Evolutionary conservation across 495 filamentous ascomycete genomes (phyloP).

Genomic region (Tuber aestivum): DNA sequence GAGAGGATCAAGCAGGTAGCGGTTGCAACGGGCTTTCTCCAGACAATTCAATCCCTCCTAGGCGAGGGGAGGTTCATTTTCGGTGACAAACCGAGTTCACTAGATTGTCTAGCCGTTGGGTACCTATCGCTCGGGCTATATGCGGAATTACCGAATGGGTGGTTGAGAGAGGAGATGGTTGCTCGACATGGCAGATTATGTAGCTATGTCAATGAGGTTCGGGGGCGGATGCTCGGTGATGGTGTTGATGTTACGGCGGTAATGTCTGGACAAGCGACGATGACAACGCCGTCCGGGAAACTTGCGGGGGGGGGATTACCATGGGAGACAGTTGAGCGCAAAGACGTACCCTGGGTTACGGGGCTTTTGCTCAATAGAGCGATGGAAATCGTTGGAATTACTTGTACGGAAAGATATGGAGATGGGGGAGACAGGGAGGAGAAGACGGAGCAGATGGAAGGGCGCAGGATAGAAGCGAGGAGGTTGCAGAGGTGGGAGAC

Average conservation of each 20-base stretch:
- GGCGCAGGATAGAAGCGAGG: conserved; percentile 11
- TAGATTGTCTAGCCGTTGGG: conserved; percentile 73
- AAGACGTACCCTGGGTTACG: conserved; percentile 33
- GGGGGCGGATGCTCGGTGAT: conserved; percentile 11
- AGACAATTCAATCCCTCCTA: conserved; percentile 60
- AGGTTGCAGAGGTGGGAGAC: conserved; percentile 6
- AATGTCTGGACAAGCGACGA: conserved; percentile 11
- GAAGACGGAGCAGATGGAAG: conserved; percentile 16
- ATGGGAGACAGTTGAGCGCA: conserved; percentile 27
- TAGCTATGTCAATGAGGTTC: conserved; percentile 14
- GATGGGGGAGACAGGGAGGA: conserved; percentile 6
- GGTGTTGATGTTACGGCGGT: conserved; percentile 14
- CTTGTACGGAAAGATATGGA: neutral
- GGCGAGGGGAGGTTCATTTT: conserved; percentile 51
- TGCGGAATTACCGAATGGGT: conserved; percentile 63
- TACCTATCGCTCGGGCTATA: conserved; percentile 70
- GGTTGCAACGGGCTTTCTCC: conserved; percentile 61
- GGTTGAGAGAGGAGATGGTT: conserved; percentile 60
- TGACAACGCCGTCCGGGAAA: neutral
- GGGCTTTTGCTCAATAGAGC: conserved; percentile 21
- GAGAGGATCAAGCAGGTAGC: conserved; percentile 64
- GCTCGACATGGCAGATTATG: conserved; percentile 20
- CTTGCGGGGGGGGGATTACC: conserved; percentile 12
- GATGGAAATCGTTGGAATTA: conserved; percentile 14
- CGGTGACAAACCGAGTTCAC: conserved; percentile 50